Percentiles rank a stretch among this genome's conserved stretches.
Evolutionary conservation across 805 yeast species (phyloP).

Genomic region (Starmerella asiatica): DNA sequence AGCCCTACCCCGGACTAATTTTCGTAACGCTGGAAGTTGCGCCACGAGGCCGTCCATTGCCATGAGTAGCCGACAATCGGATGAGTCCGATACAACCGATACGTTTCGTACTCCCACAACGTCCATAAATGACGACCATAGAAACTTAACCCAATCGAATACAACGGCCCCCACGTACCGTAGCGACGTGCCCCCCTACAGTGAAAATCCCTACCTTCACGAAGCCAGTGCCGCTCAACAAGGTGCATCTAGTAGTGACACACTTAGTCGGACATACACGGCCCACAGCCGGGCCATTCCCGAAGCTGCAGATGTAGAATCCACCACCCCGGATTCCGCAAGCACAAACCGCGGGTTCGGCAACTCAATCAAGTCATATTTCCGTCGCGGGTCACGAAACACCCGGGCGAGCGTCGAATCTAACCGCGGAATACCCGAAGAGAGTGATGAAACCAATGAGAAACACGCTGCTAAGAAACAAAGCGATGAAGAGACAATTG

Average conservation of each 20-base stretch:
- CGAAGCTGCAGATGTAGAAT: background rate
- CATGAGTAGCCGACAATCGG: too few relatives aligned
- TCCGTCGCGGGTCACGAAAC: background rate
- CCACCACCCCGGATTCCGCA: background rate
- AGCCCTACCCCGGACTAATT: too few relatives aligned
- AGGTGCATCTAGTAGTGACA: too few relatives aligned
- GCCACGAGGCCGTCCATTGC: too few relatives aligned
- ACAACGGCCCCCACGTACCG: background rate
- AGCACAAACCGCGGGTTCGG: background rate
- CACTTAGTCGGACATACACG: background rate
- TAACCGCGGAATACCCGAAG: background rate
- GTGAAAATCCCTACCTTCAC: background rate
- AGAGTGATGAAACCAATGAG: background rate
- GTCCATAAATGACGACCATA: too few relatives aligned
- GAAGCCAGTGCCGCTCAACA: background rate
- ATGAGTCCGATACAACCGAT: too few relatives aligned
- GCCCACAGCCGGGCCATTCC: background rate
- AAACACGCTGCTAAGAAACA: too few relatives aligned
- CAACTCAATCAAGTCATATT: background rate
- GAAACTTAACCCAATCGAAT: background rate
- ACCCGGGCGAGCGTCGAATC: background rate
- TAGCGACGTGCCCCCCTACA: background rate
- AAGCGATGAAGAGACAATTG: slow-evolving; percentile 3
- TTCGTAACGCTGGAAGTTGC: too few relatives aligned
- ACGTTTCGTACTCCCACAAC: too few relatives aligned